Evolutionary conservation across 768 basidiomycete genomes (phyloP).

Genomic region (Rhizopogon salebrosus): DNA sequence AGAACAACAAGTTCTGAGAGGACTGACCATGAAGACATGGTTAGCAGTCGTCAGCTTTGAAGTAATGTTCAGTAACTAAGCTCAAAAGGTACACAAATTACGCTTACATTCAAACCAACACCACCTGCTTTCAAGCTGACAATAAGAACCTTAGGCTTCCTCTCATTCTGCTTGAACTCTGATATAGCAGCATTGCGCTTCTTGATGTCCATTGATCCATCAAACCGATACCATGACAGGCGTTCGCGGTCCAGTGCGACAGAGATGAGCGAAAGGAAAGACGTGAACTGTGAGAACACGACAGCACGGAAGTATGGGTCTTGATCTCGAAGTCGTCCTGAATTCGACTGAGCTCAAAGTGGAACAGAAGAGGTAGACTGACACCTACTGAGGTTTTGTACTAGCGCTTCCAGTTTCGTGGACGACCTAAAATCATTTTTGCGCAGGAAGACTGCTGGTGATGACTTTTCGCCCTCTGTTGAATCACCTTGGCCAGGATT

Average conservation of each 20-base stretch:
- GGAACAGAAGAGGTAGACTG: neutral
- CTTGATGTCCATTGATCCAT: constrained; percentile 89
- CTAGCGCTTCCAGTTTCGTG: constrained; percentile 84
- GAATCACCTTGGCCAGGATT: constrained; percentile 7
- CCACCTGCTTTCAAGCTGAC: constrained; percentile 89
- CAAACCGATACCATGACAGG: constrained; percentile 74
- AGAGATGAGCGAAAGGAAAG: constrained; percentile 81
- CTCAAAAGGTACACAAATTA: neutral
- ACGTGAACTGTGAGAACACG: constrained; percentile 88
- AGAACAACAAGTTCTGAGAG: neutral
- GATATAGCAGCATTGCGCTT: constrained; percentile 70
- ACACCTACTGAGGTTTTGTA: constrained; percentile 61
- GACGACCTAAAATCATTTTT: constrained; percentile 85
- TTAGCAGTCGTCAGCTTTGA: constrained; percentile 70
- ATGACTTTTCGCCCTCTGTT: constrained; percentile 19
- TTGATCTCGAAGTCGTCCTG: constrained; percentile 61
- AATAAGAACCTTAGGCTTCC: constrained; percentile 70
- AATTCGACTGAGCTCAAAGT: neutral
- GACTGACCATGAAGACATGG: constrained; percentile 76
- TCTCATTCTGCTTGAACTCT: constrained; percentile 67
- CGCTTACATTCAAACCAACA: constrained; percentile 76
- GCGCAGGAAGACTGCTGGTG: constrained; percentile 51
- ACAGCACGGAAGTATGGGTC: constrained; percentile 78
- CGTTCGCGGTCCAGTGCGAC: constrained; percentile 61
- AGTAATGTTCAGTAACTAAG: constrained; percentile 2